These are phyloP conservation scores for Beauveria bassiana DNA, from an alignment of 2,329 filamentous ascomycete genomes.

Conservation along the genomic window DNA sequence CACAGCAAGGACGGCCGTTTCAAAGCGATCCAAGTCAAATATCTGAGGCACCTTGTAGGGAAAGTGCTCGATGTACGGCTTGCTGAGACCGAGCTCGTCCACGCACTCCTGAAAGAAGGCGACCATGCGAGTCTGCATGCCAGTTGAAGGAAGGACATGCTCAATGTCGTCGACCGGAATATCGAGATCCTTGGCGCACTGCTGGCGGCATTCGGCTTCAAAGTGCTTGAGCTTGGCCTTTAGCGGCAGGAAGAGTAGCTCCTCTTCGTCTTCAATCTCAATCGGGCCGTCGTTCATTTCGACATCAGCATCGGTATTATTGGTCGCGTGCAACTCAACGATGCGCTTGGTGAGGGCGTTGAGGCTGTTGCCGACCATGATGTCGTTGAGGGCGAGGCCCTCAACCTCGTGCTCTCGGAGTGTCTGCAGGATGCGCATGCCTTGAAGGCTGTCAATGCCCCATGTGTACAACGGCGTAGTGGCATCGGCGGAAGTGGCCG, in stretches of 20 bases:
- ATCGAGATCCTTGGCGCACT: slow-evolving; percentile 4
- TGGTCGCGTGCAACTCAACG: background rate
- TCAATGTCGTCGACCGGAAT: slow-evolving; percentile 9
- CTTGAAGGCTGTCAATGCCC: slow-evolving; percentile 10
- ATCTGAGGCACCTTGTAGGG: slow-evolving; percentile 11
- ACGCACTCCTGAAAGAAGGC: slow-evolving; percentile 9
- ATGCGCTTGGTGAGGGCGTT: slow-evolving; percentile 1
- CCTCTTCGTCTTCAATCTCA: slow-evolving; percentile 11
- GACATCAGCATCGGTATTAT: background rate
- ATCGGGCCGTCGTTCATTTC: slow-evolving; percentile 5
- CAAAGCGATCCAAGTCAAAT: slow-evolving; percentile 10
- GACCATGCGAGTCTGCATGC: slow-evolving; percentile 10
- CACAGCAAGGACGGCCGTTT: slow-evolving; percentile 10
- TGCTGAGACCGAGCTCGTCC: slow-evolving; percentile 2
- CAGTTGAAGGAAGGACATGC: slow-evolving; percentile 9
- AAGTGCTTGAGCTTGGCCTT: slow-evolving; percentile 11
- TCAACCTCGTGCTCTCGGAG: slow-evolving; percentile 5
- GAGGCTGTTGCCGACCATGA: slow-evolving; percentile 9
- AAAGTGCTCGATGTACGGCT: slow-evolving; percentile 12
- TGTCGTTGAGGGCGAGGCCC: slow-evolving; percentile 6
- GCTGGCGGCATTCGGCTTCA: slow-evolving; percentile 3
- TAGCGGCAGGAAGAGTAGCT: slow-evolving; percentile 2
- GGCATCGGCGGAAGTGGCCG: background rate
- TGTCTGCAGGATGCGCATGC: slow-evolving; percentile 3
- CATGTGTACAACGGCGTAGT: slow-evolving; percentile 6